Conservation (phyloP, 768 basidiomycete genomes). For the Hypholoma fasciculare region DNA sequence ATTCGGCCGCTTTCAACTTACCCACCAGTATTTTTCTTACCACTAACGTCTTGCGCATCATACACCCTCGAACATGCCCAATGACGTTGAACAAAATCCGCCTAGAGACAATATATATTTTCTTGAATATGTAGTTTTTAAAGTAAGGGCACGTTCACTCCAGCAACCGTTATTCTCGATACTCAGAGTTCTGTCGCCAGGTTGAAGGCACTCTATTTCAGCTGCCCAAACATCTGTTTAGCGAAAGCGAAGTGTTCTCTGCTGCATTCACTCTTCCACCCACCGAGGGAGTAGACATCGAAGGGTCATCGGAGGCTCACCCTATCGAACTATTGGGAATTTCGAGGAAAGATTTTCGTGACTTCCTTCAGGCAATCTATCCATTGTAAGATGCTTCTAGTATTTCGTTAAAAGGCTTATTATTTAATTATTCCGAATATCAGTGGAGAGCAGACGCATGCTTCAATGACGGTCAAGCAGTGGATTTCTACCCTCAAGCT, state of each 20-base stretch:
- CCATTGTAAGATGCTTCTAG: slow-evolving; percentile 12
- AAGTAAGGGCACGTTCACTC: neutral
- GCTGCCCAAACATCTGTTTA: slow-evolving; percentile 11
- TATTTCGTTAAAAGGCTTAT: too few species aligned
- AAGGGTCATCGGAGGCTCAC: slow-evolving; percentile 12
- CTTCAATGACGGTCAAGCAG: slow-evolving; percentile 2
- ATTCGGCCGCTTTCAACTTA: neutral
- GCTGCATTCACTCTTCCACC: slow-evolving; percentile 9
- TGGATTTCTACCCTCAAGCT: slow-evolving; percentile 14
- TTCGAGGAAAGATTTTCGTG: slow-evolving; percentile 12
- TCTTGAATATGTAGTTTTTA: neutral
- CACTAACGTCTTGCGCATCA: neutral
- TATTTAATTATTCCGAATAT: neutral
- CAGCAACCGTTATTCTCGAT: neutral
- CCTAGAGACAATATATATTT: neutral
- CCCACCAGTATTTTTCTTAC: neutral
- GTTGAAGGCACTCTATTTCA: slow-evolving; percentile 13
- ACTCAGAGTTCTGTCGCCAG: neutral
- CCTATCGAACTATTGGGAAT: slow-evolving; percentile 18
- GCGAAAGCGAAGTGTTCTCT: neutral
- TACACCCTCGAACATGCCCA: neutral
- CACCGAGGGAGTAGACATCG: neutral
- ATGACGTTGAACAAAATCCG: neutral
- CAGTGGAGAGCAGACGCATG: neutral
- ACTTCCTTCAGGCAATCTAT: slow-evolving; percentile 15